Evolutionary conservation across 73 alveolate species (phyloP).

Genomic region (Paramecium bursaria): DNA sequence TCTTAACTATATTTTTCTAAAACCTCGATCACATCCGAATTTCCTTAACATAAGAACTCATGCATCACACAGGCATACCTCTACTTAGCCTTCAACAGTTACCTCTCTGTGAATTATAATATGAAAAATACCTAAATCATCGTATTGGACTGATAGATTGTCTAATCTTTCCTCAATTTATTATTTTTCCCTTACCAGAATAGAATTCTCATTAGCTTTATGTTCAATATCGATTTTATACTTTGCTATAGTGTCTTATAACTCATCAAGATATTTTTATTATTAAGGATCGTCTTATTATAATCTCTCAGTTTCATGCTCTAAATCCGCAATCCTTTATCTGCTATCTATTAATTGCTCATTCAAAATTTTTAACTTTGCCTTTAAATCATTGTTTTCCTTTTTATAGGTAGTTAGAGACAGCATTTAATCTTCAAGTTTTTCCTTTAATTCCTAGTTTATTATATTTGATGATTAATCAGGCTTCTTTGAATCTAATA

Average conservation of each 20-base stretch:
- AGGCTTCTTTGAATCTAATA: not conserved
- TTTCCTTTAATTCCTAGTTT: conserved; percentile 25
- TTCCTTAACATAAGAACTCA: not conserved
- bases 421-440: not conserved
- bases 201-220: not conserved
- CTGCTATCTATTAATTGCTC: conserved; percentile 31
- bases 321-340: conserved; percentile 27
- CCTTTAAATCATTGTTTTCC: conserved; percentile 32
- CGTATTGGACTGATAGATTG: conserved; percentile 12
- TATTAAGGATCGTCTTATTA: conserved; percentile 6
- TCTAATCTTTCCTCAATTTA: conserved; percentile 5
- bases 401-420: not conserved
- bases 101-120: not conserved
- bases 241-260: not conserved
- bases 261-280: not conserved
- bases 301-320: conserved; percentile 8
- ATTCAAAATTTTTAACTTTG: conserved; percentile 16
- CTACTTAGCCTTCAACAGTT: conserved; percentile 12
- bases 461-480: not conserved
- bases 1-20: conserved; percentile 26
- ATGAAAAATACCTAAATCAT: conserved; percentile 13
- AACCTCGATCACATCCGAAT: conserved; percentile 38
- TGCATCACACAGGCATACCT: conserved; percentile 36
- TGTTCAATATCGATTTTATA: not conserved
- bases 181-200: not conserved